Conservation (phyloP, 371 early-diverging fungal genomes). For the Mucor lusitanicus region DNA sequence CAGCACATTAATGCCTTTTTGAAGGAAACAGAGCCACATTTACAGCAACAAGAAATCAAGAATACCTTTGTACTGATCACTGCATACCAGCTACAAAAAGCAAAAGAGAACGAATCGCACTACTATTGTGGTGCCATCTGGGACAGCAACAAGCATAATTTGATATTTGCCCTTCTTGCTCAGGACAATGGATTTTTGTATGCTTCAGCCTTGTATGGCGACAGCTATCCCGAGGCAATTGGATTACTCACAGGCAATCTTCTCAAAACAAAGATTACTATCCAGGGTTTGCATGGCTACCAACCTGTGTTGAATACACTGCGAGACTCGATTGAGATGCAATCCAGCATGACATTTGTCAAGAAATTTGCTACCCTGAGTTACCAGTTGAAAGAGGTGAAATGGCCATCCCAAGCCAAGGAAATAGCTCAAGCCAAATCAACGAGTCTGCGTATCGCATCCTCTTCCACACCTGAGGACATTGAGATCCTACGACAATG, state of each 20-base stretch:
- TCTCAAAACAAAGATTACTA: neutral
- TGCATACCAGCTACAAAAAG: neutral
- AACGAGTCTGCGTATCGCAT: neutral
- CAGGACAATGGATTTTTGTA: neutral
- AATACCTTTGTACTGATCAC: neutral
- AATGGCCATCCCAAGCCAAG: neutral
- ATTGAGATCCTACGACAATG: neutral
- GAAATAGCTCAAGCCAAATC: neutral
- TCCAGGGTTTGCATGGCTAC: neutral
- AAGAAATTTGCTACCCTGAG: neutral
- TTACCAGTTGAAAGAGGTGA: neutral
- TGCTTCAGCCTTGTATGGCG: neutral
- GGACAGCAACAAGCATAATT: neutral
- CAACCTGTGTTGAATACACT: neutral
- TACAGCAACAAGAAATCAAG: neutral
- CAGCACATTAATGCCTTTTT: neutral
- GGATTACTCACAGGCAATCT: neutral
- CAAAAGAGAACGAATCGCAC: neutral
- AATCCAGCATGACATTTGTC: neutral
- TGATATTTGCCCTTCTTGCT: constrained; percentile 2
- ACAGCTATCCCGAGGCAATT: neutral
- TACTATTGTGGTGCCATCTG: constrained; percentile 3
- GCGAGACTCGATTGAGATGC: neutral
- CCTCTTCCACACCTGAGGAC: neutral
- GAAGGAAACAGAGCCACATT: neutral